phyloP scores from a whole-genome alignment of 768 basidiomycete species.

The Mycena sanguinolenta region DNA sequence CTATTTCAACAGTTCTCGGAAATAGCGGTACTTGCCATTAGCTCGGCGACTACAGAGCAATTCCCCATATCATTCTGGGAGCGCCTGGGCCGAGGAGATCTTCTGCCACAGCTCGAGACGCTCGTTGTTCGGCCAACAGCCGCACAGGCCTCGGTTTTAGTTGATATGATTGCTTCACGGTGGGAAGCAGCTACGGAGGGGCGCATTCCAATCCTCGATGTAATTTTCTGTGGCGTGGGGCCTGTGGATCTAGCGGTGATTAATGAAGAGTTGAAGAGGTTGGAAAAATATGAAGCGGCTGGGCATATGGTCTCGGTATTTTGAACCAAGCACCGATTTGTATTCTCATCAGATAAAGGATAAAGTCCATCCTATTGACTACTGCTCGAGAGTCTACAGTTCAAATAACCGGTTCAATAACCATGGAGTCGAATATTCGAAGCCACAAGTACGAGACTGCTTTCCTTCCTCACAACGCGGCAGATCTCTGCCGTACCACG shows the following conservation, averaged over 20 bases:
- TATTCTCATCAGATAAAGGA: no score
- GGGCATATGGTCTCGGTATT: no score
- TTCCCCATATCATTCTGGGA: slow-evolving; percentile 24
- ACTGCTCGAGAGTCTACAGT: no score
- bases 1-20: neutral
- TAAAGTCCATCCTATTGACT: no score
- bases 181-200: slow-evolving; percentile 9
- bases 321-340: no score
- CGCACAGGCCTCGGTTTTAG: neutral
- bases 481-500: no score
- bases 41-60: slow-evolving; percentile 8
- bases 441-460: no score
- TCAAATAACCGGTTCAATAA: no score
- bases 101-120: slow-evolving; percentile 4
- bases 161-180: slow-evolving; percentile 23
- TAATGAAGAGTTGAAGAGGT: slow-evolving; percentile 8
- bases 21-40: neutral
- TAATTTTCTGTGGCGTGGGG: slow-evolving; percentile 6
- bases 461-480: no score
- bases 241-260: slow-evolving; percentile 16
- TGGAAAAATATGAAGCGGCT: slow-evolving; percentile 12
- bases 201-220: neutral
- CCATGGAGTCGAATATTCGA: no score
- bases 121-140: slow-evolving; percentile 19
- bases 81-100: slow-evolving; percentile 15